These are phyloP conservation scores for Hypoxylon sp. DNA, from an alignment of 2,329 filamentous ascomycete species.

Conservation along the genomic window DNA sequence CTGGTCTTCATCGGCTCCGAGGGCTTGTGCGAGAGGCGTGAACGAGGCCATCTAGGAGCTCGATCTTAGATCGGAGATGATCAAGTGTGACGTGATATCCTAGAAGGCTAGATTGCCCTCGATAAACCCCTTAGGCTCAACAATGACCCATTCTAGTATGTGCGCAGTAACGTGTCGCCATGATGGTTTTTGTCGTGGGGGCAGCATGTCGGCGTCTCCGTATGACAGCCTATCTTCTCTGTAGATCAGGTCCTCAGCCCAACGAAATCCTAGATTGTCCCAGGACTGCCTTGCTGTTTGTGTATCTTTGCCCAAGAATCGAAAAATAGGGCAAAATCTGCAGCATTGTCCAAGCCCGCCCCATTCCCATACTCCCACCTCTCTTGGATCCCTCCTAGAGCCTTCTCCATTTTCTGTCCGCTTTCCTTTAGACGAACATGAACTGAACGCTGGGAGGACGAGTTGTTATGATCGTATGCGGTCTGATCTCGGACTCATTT, in stretches of 20 bases:
- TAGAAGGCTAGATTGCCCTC: constrained; percentile 31
- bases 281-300: constrained; percentile 39
- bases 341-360: constrained; percentile 40
- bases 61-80: constrained; percentile 43
- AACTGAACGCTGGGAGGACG: constrained; percentile 27
- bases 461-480: constrained; percentile 26
- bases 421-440: constrained; percentile 23
- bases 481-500: constrained; percentile 19
- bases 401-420: constrained; percentile 1
- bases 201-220: background rate
- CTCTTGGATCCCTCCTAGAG: background rate
- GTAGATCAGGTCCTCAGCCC: constrained; percentile 24
- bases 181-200: background rate
- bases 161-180: background rate
- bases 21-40: constrained; percentile 47
- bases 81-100: constrained; percentile 34
- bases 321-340: constrained; percentile 33
- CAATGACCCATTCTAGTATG: constrained; percentile 8
- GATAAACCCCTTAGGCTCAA: constrained; percentile 23
- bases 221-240: constrained; percentile 17
- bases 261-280: constrained; percentile 35
- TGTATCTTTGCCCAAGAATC: constrained; percentile 5
- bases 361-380: constrained; percentile 21
- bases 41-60: constrained; percentile 49
- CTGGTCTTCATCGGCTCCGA: constrained; percentile 38